Base-by-base conservation (phyloP, 2,329 filamentous ascomycete genomes). In the Pseudocercospora fijiensis region DNA sequence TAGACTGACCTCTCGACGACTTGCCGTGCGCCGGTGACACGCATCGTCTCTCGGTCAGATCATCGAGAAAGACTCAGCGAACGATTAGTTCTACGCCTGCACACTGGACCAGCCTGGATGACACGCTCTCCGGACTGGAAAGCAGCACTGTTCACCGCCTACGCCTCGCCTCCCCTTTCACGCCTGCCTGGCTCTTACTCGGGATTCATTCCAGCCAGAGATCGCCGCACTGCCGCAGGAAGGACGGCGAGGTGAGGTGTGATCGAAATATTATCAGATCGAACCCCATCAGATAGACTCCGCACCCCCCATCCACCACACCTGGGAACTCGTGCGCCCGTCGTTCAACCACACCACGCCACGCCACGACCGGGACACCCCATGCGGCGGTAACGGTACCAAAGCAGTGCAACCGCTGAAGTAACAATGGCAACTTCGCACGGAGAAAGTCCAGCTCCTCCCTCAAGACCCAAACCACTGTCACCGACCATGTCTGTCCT, bases 401-500 rank as follows among this genome's bases (percentile, higher is more conserved):
- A 41, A 58, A 27, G 27, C 57, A 41, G 41, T 52, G 41, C 24
- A 27, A 30, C 49, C 41, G 24, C 6, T 16, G 37, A 45, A 28
- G 30, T 30, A 59, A 49, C n/a, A 57, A 68, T 66, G 64, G 64
- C 64, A 22, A 66, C 60, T 57, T 51, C 58, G 27, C 63, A 57
- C 45, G 56, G 60, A 49, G 57, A 61, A 30, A 58, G 28, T 24
- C 18, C 58, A 2, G 37, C 55, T 26, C 57, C 62, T 41, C 37
- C 65, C 41, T 52, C 65, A 24, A 61, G 58, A 52, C 57, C 57
- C 11, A 64, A 59, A 60, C 58, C 64, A 26, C 41, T 69, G 9
- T 69, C 67, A 13, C 67, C 66, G 4, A 59, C 62, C 56, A 69
- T 69, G 22, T 58, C 65, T 5, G 61, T 65, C 22, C 60, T 69